Evolutionary conservation across 73 alveolate genomes (phyloP).

Genomic region (Tetrahymena elliotti): DNA sequence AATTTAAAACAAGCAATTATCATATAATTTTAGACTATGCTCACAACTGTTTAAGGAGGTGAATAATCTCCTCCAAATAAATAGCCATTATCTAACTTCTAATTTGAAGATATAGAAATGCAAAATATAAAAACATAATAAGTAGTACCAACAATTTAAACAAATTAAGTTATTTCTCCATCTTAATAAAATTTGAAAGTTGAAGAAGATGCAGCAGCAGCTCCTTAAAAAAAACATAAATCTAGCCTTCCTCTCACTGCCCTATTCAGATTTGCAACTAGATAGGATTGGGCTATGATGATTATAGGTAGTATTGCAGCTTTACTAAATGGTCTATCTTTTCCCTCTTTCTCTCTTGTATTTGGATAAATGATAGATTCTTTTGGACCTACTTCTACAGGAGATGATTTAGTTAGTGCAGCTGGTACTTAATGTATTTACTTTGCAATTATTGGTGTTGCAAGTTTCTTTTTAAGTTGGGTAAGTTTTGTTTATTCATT

Average conservation of each 20-base stretch:
- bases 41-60: neutral
- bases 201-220: neutral
- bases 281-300: conserved; percentile 42
- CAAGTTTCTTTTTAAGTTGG: conserved; percentile 23
- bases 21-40: neutral
- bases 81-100: neutral
- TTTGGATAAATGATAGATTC: conserved; percentile 54
- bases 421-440: conserved; percentile 20
- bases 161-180: neutral
- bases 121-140: neutral
- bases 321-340: conserved; percentile 40
- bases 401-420: conserved; percentile 27
- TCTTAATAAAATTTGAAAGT: neutral
- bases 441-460: conserved; percentile 26
- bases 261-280: conserved; percentile 32
- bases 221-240: neutral
- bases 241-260: conserved; percentile 28
- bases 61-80: neutral
- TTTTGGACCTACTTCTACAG: conserved; percentile 34
- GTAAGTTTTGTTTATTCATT: neutral
- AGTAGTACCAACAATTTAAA: neutral
- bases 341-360: conserved; percentile 53
- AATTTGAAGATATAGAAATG: neutral
- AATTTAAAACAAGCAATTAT: neutral
- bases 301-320: conserved; percentile 49